Evolutionary conservation across 2,329 filamentous ascomycete genomes (phyloP).

Genomic region (Chaetoscypha palmicola): DNA sequence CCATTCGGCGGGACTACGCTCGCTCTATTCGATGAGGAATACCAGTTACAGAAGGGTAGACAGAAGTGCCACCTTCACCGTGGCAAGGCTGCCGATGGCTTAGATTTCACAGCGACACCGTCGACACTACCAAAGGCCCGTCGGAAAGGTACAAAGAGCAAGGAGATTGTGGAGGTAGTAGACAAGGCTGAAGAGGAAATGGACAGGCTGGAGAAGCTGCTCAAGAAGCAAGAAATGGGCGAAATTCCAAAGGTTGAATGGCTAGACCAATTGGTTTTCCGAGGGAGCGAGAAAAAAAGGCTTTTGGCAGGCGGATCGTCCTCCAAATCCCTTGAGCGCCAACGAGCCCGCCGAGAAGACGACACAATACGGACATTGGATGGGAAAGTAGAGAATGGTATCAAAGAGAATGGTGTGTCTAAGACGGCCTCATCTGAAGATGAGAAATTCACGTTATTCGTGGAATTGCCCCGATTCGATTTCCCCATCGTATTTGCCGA

Average conservation of each 20-base stretch:
- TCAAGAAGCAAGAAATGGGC: constrained; percentile 98
- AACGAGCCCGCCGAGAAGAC: constrained; percentile 31
- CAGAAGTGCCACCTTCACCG: constrained; percentile 87
- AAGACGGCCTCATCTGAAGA: constrained; percentile 33
- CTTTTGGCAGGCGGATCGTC: constrained; percentile 57
- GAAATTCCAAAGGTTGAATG: constrained; percentile 90
- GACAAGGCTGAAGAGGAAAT: constrained; percentile 75
- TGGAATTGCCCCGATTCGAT: constrained; percentile 91
- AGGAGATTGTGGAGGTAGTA: constrained; percentile 39
- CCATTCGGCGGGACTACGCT: constrained; percentile 94
- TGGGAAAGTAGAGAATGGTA: constrained; percentile 27
- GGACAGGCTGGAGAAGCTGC: constrained; percentile 77
- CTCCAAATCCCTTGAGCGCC: constrained; percentile 49
- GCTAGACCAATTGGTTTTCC: constrained; percentile 92
- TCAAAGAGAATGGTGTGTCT: constrained; percentile 33
- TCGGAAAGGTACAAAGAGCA: constrained; percentile 43
- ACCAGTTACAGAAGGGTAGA: constrained; percentile 81
- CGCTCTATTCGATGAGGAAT: constrained; percentile 84
- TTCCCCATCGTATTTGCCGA: constrained; percentile 94
- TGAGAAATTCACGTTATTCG: constrained; percentile 71
- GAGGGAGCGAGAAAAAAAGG: constrained; percentile 74
- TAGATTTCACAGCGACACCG: constrained; percentile 72
- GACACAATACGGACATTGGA: constrained; percentile 32
- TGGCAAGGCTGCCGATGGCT: constrained; percentile 76
- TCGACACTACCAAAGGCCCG: constrained; percentile 52